Percentiles rank a stretch among this genome's conserved stretches.
These are phyloP conservation scores for Candida oleophila DNA, from an alignment of 805 yeast genomes.

Conservation along the genomic window DNA sequence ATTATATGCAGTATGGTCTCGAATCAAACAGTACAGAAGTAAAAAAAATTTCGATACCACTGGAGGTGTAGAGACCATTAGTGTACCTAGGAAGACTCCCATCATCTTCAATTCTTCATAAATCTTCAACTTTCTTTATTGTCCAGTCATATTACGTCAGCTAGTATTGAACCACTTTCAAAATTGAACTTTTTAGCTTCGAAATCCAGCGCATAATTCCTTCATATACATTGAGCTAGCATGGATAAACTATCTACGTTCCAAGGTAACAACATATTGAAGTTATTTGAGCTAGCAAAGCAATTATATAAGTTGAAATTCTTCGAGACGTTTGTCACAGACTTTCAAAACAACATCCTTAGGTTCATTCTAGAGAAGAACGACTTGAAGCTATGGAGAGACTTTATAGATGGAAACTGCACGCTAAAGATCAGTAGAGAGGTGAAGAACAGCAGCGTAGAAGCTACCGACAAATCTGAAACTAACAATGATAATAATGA, in stretches of 20 bases:
- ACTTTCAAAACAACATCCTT: slow-evolving; percentile 32
- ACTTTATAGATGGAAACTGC: slow-evolving; percentile 41
- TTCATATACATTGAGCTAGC: neutral
- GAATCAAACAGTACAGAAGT: too few species aligned
- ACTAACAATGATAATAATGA: slow-evolving; percentile 10
- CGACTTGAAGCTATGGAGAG: slow-evolving; percentile 31
- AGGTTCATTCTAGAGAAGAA: slow-evolving; percentile 27
- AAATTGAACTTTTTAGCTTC: neutral
- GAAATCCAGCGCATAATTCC: too few species aligned
- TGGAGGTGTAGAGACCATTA: too few species aligned
- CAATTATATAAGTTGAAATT: slow-evolving; percentile 27
- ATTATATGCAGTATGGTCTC: too few species aligned
- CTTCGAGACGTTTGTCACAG: slow-evolving; percentile 36
- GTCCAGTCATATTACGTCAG: too few species aligned
- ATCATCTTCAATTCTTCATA: too few species aligned
- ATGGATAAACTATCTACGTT: slow-evolving; percentile 42
- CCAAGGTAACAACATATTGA: slow-evolving; percentile 28
- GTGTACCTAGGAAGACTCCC: too few species aligned
- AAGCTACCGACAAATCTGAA: neutral
- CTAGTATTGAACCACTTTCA: neutral
- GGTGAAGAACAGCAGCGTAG: neutral
- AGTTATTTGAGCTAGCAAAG: slow-evolving; percentile 37
- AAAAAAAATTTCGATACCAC: too few species aligned
- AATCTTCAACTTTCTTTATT: too few species aligned
- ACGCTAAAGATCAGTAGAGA: slow-evolving; percentile 15